phyloP scores from a whole-genome alignment of 768 basidiomycete genomes.

The Leccinum subtestaceum region DNA sequence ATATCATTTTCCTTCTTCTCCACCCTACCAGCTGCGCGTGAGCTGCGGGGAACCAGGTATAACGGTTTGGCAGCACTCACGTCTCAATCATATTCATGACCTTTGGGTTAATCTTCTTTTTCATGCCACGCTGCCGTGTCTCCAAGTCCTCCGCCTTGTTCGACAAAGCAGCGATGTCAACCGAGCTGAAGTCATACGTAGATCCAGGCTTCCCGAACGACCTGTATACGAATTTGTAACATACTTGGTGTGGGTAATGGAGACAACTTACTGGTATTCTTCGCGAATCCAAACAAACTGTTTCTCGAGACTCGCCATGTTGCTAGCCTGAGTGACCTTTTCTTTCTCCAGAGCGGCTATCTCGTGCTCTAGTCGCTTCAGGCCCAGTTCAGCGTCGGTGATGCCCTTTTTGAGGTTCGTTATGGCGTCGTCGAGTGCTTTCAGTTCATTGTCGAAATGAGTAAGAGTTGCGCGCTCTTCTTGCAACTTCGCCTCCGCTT shows the following conservation, averaged over 20 bases:
- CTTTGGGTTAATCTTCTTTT: slow-evolving; percentile 94
- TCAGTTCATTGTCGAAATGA: slow-evolving; percentile 86
- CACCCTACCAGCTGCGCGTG: slow-evolving; percentile 49
- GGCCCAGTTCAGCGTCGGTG: slow-evolving; percentile 58
- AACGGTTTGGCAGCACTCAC: slow-evolving; percentile 41
- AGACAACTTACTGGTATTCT: slow-evolving; percentile 71
- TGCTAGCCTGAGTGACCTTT: slow-evolving; percentile 47
- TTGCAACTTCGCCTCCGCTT: slow-evolving; percentile 68
- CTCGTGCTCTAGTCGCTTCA: slow-evolving; percentile 71
- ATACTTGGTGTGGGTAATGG: neutral
- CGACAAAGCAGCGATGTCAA: slow-evolving; percentile 58
- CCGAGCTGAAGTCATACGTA: slow-evolving; percentile 73
- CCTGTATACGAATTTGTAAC: slow-evolving; percentile 37
- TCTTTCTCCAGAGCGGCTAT: slow-evolving; percentile 64
- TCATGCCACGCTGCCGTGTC: slow-evolving; percentile 77
- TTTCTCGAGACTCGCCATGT: slow-evolving; percentile 68
- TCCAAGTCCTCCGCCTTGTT: slow-evolving; percentile 74
- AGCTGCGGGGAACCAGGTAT: neutral
- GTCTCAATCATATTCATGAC: slow-evolving; percentile 95
- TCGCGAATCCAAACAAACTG: slow-evolving; percentile 85
- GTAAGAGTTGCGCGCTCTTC: slow-evolving; percentile 86
- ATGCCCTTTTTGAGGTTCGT: slow-evolving; percentile 76
- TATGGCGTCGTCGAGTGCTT: slow-evolving; percentile 76
- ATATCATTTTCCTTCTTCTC: slow-evolving; percentile 90
- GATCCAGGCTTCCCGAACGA: slow-evolving; percentile 81